Percentiles rank a stretch among this genome's conserved stretches.
Conservation (phyloP, 2,329 filamentous ascomycete species). For the Beauveria australis region DNA sequence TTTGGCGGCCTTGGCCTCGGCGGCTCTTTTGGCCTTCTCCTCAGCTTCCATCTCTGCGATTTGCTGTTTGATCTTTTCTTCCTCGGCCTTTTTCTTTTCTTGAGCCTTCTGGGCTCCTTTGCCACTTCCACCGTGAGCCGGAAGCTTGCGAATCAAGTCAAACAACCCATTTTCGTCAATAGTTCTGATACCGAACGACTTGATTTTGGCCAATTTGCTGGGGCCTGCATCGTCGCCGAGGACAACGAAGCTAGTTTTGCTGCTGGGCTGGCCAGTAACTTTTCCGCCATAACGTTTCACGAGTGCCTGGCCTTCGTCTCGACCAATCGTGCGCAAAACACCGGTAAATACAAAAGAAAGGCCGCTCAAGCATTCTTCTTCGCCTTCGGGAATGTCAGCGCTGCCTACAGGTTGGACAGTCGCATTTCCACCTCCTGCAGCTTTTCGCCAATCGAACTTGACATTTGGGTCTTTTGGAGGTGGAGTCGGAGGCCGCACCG, state of each 20-base stretch:
- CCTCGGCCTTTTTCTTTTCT: conserved; percentile 77
- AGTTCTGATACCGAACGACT: conserved; percentile 71
- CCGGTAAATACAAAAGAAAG: conserved; percentile 95
- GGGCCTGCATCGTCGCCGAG: conserved; percentile 87
- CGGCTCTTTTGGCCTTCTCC: conserved; percentile 53
- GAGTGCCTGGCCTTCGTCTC: conserved; percentile 76
- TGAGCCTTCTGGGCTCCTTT: conserved; percentile 80
- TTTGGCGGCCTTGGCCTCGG: conserved; percentile 44
- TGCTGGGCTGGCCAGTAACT: conserved; percentile 74
- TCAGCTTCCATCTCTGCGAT: conserved; percentile 80
- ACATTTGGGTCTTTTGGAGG: conserved; percentile 59
- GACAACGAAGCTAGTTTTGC: conserved; percentile 90
- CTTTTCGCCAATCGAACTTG: conserved; percentile 76
- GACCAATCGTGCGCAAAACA: conserved; percentile 67
- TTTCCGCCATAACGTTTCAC: conserved; percentile 95
- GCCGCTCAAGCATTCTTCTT: conserved; percentile 82
- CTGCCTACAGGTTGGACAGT: conserved; percentile 53
- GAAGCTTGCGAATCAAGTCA: conserved; percentile 70
- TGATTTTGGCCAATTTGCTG: conserved; percentile 83
- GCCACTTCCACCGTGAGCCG: conserved; percentile 78
- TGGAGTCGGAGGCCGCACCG: conserved; percentile 73
- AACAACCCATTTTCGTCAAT: conserved; percentile 93
- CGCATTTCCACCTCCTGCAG: conserved; percentile 49
- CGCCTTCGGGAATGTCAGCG: conserved; percentile 70
- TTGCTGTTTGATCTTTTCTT: conserved; percentile 71